Evolutionary conservation across 23 red algal genomes (phyloP).

Genomic region (Gracilaria domingensis): DNA sequence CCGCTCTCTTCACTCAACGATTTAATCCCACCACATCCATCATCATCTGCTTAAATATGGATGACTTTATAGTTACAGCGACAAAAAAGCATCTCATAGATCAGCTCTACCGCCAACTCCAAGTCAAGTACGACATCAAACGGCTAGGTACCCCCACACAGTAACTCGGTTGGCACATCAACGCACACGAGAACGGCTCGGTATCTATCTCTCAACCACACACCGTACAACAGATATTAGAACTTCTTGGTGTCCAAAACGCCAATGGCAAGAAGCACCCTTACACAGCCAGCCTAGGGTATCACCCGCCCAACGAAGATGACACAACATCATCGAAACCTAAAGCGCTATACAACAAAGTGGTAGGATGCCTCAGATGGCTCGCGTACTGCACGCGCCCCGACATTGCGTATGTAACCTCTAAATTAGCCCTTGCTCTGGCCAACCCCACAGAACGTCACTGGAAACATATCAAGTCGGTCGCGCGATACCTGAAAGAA

Average conservation of each 20-base stretch:
- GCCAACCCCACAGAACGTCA: conserved; percentile 2
- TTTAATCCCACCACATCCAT: background rate
- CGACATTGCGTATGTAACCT: conserved; percentile 2
- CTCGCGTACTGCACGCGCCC: background rate
- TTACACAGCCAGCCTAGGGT: background rate
- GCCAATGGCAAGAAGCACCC: background rate
- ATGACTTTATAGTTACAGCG: background rate
- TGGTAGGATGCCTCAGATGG: background rate
- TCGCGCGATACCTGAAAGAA: background rate
- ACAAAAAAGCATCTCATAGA: background rate
- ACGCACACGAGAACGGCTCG: background rate
- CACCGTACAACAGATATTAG: background rate
- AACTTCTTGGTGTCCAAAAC: background rate
- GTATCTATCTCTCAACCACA: background rate
- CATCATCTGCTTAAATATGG: background rate
- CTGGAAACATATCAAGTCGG: background rate
- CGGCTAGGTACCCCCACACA: background rate
- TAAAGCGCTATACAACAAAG: background rate
- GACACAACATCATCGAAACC: background rate
- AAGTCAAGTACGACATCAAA: background rate
- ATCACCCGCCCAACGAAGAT: background rate
- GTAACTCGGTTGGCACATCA: background rate
- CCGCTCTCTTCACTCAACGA: background rate
- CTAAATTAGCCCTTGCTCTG: background rate
- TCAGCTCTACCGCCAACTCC: background rate